Base-by-base conservation (phyloP, 2,329 filamentous ascomycete species). In the Pestalotiopsis sp. region DNA sequence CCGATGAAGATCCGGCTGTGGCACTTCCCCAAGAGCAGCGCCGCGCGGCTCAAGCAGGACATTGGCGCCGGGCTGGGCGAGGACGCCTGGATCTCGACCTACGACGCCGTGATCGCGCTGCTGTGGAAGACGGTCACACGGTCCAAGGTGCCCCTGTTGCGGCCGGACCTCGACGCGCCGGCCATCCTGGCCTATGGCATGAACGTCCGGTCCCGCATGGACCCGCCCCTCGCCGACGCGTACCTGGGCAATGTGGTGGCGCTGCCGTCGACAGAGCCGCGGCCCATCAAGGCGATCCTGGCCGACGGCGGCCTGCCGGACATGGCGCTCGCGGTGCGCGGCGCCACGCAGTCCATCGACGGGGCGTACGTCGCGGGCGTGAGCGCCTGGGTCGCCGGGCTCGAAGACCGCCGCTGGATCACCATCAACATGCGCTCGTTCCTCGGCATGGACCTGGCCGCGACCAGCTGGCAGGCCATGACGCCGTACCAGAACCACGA, bases 391-490 rank as follows among this genome's bases (percentile, higher is more conserved):
- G 70, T 76, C 20, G 75, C 72, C 9, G 72, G 69, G n/a, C 65
- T 67, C 13, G 57, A 69, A 5, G 73, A 78, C 65, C 71, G 71
- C 38, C 71, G 72, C n/a, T 75, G 69, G 64, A 71, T 75, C 62
- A 69, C 69, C 59, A 63, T 76, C 11, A 65, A 68, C 41, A 67
- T 75, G 59, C 61, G 70, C 49, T 74, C 71, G 17, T 76, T 78
- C 52, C 60, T 76, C 7, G 75, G 74, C 23, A 66, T 75, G 59
- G 76, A 76, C 69, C 69, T 75, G 9, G 73, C 69, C 61, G 74
- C 69, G 17, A 73, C 74, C 17, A 73, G 71, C 69, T 78, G 76
- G 76, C 72, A 73, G 63, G 65, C 27, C 7, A 75, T 76, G 73
- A 73, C 66, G n/a, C 59, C 70, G 4, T 76, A 77, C 52, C 52